Percentiles rank a stretch among this genome's conserved stretches.
Conservation (phyloP, 1,284 basidiomycete genomes). For the Tilletia indica region DNA sequence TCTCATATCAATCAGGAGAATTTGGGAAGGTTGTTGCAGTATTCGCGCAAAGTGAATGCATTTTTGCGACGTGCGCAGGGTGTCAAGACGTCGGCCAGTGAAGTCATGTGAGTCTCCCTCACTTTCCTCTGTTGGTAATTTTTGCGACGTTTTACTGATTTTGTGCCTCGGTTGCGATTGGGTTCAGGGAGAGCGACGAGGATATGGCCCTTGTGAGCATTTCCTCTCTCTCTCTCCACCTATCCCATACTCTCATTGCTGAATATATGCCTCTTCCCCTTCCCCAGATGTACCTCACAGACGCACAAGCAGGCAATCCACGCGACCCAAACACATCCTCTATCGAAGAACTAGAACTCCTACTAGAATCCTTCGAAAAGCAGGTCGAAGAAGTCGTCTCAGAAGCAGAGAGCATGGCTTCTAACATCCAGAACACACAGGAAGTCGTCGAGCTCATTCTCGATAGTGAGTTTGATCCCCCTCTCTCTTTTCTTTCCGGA, state of each 20-base stretch:
- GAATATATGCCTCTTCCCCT: not conserved
- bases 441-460: conserved; percentile 96
- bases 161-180: no score
- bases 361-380: conserved; percentile 89
- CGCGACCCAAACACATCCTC: conserved; percentile 24
- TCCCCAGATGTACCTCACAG: conserved; percentile 66
- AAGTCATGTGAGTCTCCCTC: conserved; percentile 29
- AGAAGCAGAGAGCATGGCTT: conserved; percentile 38
- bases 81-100: conserved; percentile 39
- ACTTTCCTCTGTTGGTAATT: not conserved
- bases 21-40: conserved; percentile 40
- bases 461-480: conserved; percentile 64
- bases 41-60: conserved; percentile 41
- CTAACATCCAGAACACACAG: conserved; percentile 81
- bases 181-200: conserved; percentile 59
- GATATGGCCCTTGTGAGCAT: conserved; percentile 65
- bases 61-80: conserved; percentile 39
- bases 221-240: not conserved
- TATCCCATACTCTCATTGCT: not conserved
- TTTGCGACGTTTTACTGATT: no score
- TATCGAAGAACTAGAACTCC: conserved; percentile 72
- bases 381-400: conserved; percentile 57
- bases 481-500: not conserved
- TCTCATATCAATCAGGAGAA: conserved; percentile 51
- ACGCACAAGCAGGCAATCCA: conserved; percentile 21